Evolutionary conservation across 805 yeast genomes (phyloP).

Genomic region (Kodamaea laetipori): DNA sequence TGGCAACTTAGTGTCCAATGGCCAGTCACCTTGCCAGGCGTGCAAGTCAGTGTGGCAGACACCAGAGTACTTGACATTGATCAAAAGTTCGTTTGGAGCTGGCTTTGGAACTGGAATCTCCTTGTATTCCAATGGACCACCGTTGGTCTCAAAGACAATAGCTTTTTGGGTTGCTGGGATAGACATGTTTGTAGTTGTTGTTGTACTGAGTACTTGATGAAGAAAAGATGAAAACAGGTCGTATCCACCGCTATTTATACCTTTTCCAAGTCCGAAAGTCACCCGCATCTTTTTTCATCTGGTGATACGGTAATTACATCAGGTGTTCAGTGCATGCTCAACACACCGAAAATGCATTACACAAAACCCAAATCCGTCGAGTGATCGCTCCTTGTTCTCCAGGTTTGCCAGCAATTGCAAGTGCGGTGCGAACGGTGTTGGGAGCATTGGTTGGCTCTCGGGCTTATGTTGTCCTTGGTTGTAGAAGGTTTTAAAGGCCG

Average conservation of each 20-base stretch:
- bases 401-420: too few relatives aligned
- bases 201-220: conserved; percentile 4
- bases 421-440: too few relatives aligned
- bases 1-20: conserved; percentile 46
- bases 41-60: conserved; percentile 51
- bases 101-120: conserved; percentile 36
- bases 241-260: conserved; percentile 6
- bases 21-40: conserved; percentile 53
- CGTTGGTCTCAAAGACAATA: conserved; percentile 43
- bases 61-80: conserved; percentile 48
- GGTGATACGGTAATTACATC: conserved; percentile 1
- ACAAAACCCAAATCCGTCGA: too few relatives aligned
- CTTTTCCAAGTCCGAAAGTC: neutral
- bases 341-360: too few relatives aligned
- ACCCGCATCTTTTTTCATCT: conserved; percentile 4
- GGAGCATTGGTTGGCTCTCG: too few relatives aligned
- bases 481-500: too few relatives aligned
- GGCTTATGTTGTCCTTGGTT: too few relatives aligned
- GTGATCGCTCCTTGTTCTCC: too few relatives aligned
- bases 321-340: neutral
- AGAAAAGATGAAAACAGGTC: neutral
- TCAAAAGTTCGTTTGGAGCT: conserved; percentile 42
- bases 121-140: conserved; percentile 44
- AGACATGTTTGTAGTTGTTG: conserved; percentile 20
- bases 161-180: conserved; percentile 47